Percentiles rank a stretch among this genome's conserved stretches.
These are phyloP conservation scores for Saccharomycopsis sp. DNA, from an alignment of 805 yeast species.

Conservation along the genomic window DNA sequence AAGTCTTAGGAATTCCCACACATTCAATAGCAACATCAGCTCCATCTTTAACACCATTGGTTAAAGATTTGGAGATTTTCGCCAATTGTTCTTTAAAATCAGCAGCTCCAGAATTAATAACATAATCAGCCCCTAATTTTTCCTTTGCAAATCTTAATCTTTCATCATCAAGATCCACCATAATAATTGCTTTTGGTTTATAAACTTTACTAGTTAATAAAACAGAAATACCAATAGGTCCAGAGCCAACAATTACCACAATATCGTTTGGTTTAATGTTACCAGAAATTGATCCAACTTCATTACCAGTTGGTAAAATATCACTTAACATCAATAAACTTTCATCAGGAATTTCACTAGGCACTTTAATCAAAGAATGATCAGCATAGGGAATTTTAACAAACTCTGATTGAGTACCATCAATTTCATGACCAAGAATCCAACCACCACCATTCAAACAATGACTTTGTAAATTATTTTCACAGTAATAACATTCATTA, in stretches of 20 bases:
- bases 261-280: constrained; percentile 42
- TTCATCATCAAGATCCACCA: constrained; percentile 49
- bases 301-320: constrained; percentile 59
- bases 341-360: constrained; percentile 29
- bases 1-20: constrained; percentile 55
- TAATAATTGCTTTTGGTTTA: constrained; percentile 45
- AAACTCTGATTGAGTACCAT: constrained; percentile 60
- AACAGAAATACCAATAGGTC: constrained; percentile 60
- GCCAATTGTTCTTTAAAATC: constrained; percentile 31
- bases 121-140: constrained; percentile 48
- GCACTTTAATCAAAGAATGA: constrained; percentile 26
- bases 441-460: constrained; percentile 43
- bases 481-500: constrained; percentile 42
- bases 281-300: constrained; percentile 52
- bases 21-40: constrained; percentile 57
- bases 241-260: constrained; percentile 58
- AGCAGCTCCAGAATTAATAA: constrained; percentile 42
- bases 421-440: constrained; percentile 45
- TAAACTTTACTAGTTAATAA: constrained; percentile 42
- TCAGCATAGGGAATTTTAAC: constrained; percentile 44
- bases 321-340: constrained; percentile 52
- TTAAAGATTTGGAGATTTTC: constrained; percentile 22
- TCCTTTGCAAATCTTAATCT: constrained; percentile 47
- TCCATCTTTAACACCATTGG: constrained; percentile 27
- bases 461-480: constrained; percentile 47